Conservation (phyloP, 352 stramenopile genomes). For the Phytophthora parvispora region DNA sequence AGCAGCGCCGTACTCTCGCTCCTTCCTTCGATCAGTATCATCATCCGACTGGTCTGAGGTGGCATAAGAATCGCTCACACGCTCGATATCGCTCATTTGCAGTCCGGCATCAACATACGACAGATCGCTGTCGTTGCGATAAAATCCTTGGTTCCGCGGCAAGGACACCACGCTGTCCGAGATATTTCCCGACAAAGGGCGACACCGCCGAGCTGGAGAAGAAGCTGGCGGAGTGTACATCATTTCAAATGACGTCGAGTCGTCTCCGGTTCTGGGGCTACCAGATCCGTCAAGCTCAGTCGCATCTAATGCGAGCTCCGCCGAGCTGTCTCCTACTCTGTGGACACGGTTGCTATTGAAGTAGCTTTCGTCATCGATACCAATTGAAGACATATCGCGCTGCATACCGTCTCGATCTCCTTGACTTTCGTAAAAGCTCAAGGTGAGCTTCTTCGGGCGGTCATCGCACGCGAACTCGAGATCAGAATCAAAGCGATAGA, state of each 20-base stretch:
- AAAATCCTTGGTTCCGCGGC: conserved; percentile 53
- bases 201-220: conserved; percentile 44
- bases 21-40: conserved; percentile 37
- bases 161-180: conserved; percentile 42
- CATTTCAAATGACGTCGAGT: conserved; percentile 76
- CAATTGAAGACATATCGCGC: conserved; percentile 59
- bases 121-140: conserved; percentile 55
- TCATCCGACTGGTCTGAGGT: conserved; percentile 70
- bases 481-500: conserved; percentile 89
- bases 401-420: conserved; percentile 28
- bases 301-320: conserved; percentile 14
- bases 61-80: conserved; percentile 75
- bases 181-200: conserved; percentile 29
- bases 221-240: conserved; percentile 65
- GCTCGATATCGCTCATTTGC: conserved; percentile 70
- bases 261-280: conserved; percentile 64
- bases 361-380: conserved; percentile 68
- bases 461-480: conserved; percentile 74
- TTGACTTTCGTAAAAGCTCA: conserved; percentile 80
- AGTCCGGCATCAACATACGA: conserved; percentile 53
- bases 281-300: conserved; percentile 43
- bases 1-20: conserved; percentile 41
- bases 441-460: conserved; percentile 71
- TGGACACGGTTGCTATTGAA: conserved; percentile 40
- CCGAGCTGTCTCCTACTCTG: conserved; percentile 11